A percentile compares a stretch with the other conserved stretches of the same genome.
These are phyloP conservation scores for Ceratocystis papillata DNA, from an alignment of 2,329 filamentous ascomycete genomes.

Conservation along the genomic window DNA sequence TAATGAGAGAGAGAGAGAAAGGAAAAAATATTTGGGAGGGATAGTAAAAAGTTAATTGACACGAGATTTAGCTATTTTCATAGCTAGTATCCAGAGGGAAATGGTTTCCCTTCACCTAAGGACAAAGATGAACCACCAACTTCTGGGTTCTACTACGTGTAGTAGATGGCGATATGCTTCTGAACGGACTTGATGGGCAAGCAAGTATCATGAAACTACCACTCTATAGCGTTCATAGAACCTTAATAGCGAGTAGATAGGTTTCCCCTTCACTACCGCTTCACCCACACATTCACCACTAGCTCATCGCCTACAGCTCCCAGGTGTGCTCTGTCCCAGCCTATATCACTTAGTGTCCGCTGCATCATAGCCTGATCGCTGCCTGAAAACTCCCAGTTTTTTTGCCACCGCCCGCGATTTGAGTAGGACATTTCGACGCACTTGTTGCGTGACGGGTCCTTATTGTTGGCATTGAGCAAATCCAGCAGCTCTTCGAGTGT, in stretches of 20 bases:
- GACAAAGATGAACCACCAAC: no score
- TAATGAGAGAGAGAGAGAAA: not conserved
- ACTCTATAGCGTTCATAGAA: no score
- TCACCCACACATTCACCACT: slow-evolving; percentile 52
- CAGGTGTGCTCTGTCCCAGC: slow-evolving; percentile 44
- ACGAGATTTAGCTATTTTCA: no score
- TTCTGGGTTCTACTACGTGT: no score
- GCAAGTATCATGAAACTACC: no score
- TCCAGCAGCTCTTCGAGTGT: slow-evolving; percentile 47
- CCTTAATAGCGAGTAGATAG: no score
- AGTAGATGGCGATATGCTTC: no score
- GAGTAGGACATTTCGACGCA: slow-evolving; percentile 47
- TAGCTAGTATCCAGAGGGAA: no score
- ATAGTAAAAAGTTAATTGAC: no score
- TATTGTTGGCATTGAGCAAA: slow-evolving; percentile 47
- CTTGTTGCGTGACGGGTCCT: slow-evolving; percentile 41
- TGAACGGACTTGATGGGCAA: no score
- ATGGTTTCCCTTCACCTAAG: no score
- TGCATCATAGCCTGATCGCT: slow-evolving; percentile 40
- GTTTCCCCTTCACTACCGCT: slow-evolving; percentile 24
- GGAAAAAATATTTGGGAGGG: not conserved
- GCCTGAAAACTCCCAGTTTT: slow-evolving; percentile 42
- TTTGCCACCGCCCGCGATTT: slow-evolving; percentile 49
- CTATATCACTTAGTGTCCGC: slow-evolving; percentile 44
- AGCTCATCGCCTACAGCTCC: slow-evolving; percentile 40